Conservation (phyloP, 345 rosid genomes). For the Salix koriyanagi region DNA sequence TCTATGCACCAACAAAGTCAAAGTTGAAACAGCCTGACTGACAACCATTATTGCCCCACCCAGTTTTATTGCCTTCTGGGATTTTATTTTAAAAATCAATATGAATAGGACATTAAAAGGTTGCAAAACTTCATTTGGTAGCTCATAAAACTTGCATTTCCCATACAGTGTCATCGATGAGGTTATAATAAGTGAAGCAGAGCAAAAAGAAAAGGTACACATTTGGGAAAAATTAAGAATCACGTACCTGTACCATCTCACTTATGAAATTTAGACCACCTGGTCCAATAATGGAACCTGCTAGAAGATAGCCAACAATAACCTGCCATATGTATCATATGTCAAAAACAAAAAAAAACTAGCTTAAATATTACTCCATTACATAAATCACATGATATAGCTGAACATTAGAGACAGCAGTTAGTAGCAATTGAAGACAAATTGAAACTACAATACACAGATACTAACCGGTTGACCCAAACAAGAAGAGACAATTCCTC, state of each 20-base stretch:
- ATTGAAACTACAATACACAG: slow-evolving; percentile 9
- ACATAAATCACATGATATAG: slow-evolving; percentile 12
- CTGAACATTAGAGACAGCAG: not conserved
- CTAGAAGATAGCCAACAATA: slow-evolving; percentile 97
- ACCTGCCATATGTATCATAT: slow-evolving; percentile 40
- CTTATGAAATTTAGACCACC: slow-evolving; percentile 96
- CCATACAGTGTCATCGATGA: not conserved
- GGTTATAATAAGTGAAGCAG: not conserved
- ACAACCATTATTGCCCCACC: not conserved
- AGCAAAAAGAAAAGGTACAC: not conserved
- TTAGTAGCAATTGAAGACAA: slow-evolving; percentile 13
- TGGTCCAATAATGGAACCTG: slow-evolving; percentile 93
- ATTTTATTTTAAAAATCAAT: not conserved
- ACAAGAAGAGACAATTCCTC: slow-evolving; percentile 90
- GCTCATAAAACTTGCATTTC: not conserved
- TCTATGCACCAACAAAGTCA: not conserved
- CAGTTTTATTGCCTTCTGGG: not conserved
- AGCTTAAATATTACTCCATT: not conserved
- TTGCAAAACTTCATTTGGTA: slow-evolving; percentile 1
- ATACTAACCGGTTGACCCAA: slow-evolving; percentile 94
- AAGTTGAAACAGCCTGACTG: not conserved
- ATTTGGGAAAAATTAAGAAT: slow-evolving; percentile 1
- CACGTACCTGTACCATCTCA: slow-evolving; percentile 96
- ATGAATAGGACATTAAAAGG: not conserved
- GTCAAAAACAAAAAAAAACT: not conserved